Base-by-base conservation (phyloP, 352 stramenopile genomes). In the Phytophthora uliginosa region DNA sequence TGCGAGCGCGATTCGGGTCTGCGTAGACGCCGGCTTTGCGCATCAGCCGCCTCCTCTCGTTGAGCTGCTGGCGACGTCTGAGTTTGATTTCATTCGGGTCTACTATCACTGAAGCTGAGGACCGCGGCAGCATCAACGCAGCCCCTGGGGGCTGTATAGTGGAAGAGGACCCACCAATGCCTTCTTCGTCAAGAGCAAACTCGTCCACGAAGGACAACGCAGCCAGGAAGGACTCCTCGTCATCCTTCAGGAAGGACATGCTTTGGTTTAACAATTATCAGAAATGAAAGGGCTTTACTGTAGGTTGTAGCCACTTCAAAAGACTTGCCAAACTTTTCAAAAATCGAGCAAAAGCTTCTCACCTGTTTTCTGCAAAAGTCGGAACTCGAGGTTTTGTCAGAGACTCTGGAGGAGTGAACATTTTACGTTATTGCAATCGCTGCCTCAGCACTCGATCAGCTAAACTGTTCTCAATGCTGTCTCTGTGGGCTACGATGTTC, bases 381-480 rank as follows among this genome's bases (percentile, higher is more conserved):
- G n/a, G n/a, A n/a, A n/a, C n/a, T n/a, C n/a, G n/a, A n/a, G n/a
- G n/a, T n/a, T n/a, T n/a, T n/a, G n/a, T n/a, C n/a, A n/a, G n/a
- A n/a, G n/a, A n/a, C n/a, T n/a, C n/a, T n/a, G n/a, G n/a, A n/a
- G n/a, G n/a, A n/a, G n/a, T n/a, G n/a, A n/a, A n/a, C n/a, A 48
- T 20, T 20, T 52, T 53, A 31, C 20, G 20, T 66, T 55, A 71
- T 33, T 56, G 55, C 42, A 71, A 26, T 38, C 55, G 26, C 24
- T 24, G 55, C 18, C 45, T 59, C 13, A 71, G 22, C 7, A 71
- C 64, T 34, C 64, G 56, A 38, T 71, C 57, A 22, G 64, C 56
- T 17, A 71, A 28, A 15, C 26, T 59, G n/a, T 87, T 87, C 63
- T 87, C 79, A 18, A 87, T 87, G 53, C 81, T 81, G 47, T 87